Percentiles rank a stretch among this genome's conserved stretches.
Evolutionary conservation across 2,329 filamentous ascomycete genomes (phyloP).

Genomic region (Pseudogymnoascus verrucosus): DNA sequence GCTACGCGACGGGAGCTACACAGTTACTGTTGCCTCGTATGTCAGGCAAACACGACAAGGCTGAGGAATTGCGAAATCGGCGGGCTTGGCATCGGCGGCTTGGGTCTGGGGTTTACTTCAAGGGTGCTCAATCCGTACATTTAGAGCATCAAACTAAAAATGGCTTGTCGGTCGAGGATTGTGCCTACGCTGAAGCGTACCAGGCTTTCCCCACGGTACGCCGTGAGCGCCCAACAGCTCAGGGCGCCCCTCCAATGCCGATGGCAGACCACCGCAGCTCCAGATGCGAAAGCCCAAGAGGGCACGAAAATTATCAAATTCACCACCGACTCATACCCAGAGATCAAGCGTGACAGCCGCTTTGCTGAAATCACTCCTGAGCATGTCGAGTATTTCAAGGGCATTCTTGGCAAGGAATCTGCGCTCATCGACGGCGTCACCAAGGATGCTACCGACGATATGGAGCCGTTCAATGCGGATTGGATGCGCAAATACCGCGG

Average conservation of each 20-base stretch:
- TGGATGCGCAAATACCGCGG: conserved; percentile 99
- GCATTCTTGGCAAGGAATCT: conserved; percentile 68
- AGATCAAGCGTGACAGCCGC: conserved; percentile 68
- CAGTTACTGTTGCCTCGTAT: neutral
- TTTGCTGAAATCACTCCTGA: conserved; percentile 68
- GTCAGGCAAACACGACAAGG: neutral
- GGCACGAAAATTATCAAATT: conserved; percentile 51
- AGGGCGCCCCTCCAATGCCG: conserved; percentile 16
- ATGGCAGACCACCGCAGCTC: conserved; percentile 21
- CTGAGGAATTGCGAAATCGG: conserved; percentile 7
- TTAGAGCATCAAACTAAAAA: neutral
- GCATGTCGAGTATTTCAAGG: conserved; percentile 76
- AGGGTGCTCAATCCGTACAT: neutral
- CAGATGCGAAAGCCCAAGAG: conserved; percentile 22
- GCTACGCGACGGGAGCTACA: conserved; percentile 12
- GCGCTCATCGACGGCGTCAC: conserved; percentile 81
- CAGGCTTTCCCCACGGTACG: neutral
- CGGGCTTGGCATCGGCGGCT: neutral
- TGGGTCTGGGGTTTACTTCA: neutral
- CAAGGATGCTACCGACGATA: conserved; percentile 64
- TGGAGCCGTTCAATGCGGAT: conserved; percentile 89
- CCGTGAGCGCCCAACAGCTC: neutral
- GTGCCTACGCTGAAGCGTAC: conserved; percentile 3
- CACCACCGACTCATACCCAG: conserved; percentile 80
- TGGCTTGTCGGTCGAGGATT: conserved; percentile 8